Conservation (phyloP, 2,329 filamentous ascomycete species). For the Hortaea sp. region DNA sequence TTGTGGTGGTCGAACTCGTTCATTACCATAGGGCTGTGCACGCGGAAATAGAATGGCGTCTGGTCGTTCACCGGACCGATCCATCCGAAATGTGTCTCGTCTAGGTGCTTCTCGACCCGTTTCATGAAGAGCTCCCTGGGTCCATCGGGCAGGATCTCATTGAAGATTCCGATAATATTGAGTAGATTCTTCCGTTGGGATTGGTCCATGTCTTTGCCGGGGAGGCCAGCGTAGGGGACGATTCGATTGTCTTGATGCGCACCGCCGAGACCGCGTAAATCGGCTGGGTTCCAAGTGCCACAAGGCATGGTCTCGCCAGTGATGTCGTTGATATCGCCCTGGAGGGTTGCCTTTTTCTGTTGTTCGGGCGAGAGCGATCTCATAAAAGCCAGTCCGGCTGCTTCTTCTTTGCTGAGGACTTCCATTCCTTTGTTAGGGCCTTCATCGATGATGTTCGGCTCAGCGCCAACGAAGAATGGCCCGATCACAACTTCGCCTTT, state of each 20-base stretch:
- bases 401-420: constrained; percentile 56
- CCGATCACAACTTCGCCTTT: constrained; percentile 55
- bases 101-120: constrained; percentile 44
- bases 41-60: constrained; percentile 65
- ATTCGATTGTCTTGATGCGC: constrained; percentile 67
- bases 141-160: constrained; percentile 52
- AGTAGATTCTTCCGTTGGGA: constrained; percentile 45
- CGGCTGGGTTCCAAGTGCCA: constrained; percentile 68
- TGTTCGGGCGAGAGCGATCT: constrained; percentile 43
- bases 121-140: constrained; percentile 46
- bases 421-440: constrained; percentile 52
- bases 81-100: constrained; percentile 68
- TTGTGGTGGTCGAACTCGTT: constrained; percentile 73
- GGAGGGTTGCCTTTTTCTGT: constrained; percentile 40
- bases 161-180: constrained; percentile 51
- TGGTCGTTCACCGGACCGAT: constrained; percentile 57
- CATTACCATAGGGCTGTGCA: constrained; percentile 64
- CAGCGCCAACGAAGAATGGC: constrained; percentile 69
- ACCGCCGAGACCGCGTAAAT: constrained; percentile 66
- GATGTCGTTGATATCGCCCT: constrained; percentile 54
- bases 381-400: constrained; percentile 56
- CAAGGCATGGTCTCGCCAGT: constrained; percentile 37
- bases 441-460: constrained; percentile 62
- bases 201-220: constrained; percentile 39
- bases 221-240: constrained; percentile 59